Conservation (phyloP, 208 protist genomes). For the Leishmania major region DNA sequence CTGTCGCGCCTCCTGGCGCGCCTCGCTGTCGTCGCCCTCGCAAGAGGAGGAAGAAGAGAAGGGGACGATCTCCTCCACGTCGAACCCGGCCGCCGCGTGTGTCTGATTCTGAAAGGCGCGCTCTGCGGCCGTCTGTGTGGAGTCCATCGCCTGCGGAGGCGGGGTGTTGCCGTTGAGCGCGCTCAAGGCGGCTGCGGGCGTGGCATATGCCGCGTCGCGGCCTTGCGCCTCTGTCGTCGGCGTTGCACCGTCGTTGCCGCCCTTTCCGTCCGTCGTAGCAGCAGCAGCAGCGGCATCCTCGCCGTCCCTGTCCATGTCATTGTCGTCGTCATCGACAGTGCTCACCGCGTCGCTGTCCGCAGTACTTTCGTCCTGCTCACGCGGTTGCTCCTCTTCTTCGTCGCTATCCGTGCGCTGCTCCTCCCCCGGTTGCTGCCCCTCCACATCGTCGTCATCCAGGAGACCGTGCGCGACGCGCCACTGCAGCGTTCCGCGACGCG, state of each 20-base stretch:
- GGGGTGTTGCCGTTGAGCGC: neutral
- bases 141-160: slow-evolving; percentile 8
- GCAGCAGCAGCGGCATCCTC: slow-evolving; percentile 1
- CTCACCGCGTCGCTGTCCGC: neutral
- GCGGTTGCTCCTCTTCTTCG: slow-evolving; percentile 2
- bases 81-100: slow-evolving; percentile 38
- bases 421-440: slow-evolving; percentile 3
- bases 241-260: neutral
- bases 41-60: slow-evolving; percentile 23
- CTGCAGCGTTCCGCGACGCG: slow-evolving; percentile 39
- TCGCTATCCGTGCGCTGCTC: neutral
- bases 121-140: slow-evolving; percentile 15
- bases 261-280: neutral
- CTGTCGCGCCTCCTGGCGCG: slow-evolving; percentile 5
- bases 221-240: neutral
- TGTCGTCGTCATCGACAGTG: neutral
- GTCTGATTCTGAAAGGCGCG: slow-evolving; percentile 25
- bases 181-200: neutral
- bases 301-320: neutral
- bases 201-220: neutral
- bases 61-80: slow-evolving; percentile 33
- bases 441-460: slow-evolving; percentile 12
- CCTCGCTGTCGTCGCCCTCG: slow-evolving; percentile 12
- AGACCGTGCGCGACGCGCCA: slow-evolving; percentile 20
- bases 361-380: slow-evolving; percentile 1